Percentiles rank a stretch among this genome's conserved stretches.
These are phyloP conservation scores for Annulohypoxylon nitens DNA, from an alignment of 495 filamentous ascomycete genomes.

Conservation along the genomic window DNA sequence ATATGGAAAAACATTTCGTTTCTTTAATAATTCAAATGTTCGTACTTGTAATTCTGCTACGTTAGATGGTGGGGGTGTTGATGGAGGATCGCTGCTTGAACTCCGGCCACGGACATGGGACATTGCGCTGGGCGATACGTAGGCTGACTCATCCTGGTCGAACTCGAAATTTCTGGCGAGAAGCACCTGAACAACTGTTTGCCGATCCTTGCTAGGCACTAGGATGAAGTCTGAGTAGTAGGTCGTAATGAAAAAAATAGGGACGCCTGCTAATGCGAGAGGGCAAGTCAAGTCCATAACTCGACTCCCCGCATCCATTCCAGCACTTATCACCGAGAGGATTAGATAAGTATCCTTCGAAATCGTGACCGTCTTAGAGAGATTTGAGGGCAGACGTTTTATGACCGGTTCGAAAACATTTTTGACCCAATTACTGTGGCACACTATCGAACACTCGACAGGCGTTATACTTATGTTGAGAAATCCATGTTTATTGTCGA, in stretches of 20 bases:
- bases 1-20: constrained; percentile 77
- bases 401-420: constrained; percentile 81
- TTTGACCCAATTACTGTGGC: constrained; percentile 76
- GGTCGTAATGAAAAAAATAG: constrained; percentile 98
- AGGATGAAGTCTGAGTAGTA: constrained; percentile 98
- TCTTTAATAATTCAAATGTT: constrained; percentile 82
- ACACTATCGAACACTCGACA: constrained; percentile 93
- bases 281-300: constrained; percentile 94
- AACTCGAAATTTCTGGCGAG: constrained; percentile 87
- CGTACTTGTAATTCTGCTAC: constrained; percentile 82
- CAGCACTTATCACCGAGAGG: constrained; percentile 87
- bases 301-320: constrained; percentile 91
- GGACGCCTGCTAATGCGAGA: constrained; percentile 89
- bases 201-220: constrained; percentile 79
- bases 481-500: constrained; percentile 76
- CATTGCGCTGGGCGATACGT: constrained; percentile 72
- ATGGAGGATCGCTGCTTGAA: constrained; percentile 65
- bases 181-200: constrained; percentile 79
- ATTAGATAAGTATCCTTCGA: constrained; percentile 87
- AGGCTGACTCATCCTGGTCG: constrained; percentile 73
- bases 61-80: constrained; percentile 81
- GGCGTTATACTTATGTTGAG: constrained; percentile 94
- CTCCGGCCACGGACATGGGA: constrained; percentile 65
- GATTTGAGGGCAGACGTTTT: constrained; percentile 59
- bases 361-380: constrained; percentile 72